Evolutionary conservation across 2,329 filamentous ascomycete species (phyloP).

Genomic region (Fusarium sp.): DNA sequence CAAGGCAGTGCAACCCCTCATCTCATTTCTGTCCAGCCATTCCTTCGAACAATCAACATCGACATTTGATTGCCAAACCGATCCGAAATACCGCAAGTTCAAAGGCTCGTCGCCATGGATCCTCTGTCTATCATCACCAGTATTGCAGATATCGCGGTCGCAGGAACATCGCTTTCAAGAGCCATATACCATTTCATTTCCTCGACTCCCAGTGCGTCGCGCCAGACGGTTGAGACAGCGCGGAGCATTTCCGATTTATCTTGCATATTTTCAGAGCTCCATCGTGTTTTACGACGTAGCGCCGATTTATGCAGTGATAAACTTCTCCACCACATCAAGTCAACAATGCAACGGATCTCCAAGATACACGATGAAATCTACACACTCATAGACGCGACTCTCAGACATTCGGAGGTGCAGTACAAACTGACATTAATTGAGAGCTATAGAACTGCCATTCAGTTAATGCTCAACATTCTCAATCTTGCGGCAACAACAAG

Average conservation of each 20-base stretch:
- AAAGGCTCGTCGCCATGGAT: not conserved
- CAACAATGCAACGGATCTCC: accelerated
- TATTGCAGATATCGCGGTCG: not conserved
- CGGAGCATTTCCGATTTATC: not conserved
- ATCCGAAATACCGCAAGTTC: accelerated
- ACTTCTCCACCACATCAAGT: not conserved
- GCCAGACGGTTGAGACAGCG: not conserved
- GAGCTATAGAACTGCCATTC: not conserved
- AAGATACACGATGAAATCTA: not conserved
- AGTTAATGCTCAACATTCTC: not conserved
- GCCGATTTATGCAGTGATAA: not conserved
- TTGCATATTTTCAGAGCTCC: not conserved
- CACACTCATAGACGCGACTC: not conserved
- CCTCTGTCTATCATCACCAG: not conserved
- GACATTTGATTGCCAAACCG: not conserved
- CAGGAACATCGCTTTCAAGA: not conserved
- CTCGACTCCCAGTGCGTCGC: not conserved
- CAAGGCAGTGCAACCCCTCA: not conserved
- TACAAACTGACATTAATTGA: not conserved
- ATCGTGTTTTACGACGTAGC: not conserved
- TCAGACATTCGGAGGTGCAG: not conserved
- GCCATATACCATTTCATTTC: not conserved
- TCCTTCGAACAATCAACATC: not conserved
- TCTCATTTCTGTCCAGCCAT: not conserved
- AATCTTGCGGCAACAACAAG: not conserved